These are phyloP conservation scores for Bromus sterilis DNA, from an alignment of 176 grass and related monocot species.

Conservation along the genomic window DNA sequence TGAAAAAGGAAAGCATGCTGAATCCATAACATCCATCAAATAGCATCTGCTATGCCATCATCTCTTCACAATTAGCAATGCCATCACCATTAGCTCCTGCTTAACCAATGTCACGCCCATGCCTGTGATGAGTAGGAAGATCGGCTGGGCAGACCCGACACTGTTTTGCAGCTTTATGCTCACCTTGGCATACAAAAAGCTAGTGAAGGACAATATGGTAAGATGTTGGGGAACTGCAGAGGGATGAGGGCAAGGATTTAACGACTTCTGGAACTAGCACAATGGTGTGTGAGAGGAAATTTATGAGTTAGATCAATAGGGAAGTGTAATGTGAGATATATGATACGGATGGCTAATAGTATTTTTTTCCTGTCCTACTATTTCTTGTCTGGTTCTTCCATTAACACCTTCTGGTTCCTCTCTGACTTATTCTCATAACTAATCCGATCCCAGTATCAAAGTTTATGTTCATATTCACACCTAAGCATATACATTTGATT, in stretches of 20 bases:
- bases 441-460: not conserved
- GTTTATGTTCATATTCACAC: not conserved
- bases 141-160: not conserved
- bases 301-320: not conserved
- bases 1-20: not conserved
- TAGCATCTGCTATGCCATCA: not conserved
- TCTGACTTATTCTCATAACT: not conserved
- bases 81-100: not conserved
- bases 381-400: not conserved
- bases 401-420: not conserved
- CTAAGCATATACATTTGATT: not conserved
- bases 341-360: not conserved
- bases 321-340: not conserved
- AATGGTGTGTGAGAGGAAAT: not conserved
- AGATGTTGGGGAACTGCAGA: not conserved
- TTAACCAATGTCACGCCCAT: not conserved
- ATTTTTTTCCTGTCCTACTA: not conserved
- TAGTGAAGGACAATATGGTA: not conserved
- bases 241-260: not conserved
- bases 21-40: not conserved
- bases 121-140: not conserved
- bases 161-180: not conserved
- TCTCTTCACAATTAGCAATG: slow-evolving; percentile 16
- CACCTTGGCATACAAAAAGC: not conserved
- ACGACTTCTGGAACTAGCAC: not conserved